Evolutionary conservation across 1,284 basidiomycete genomes (phyloP).

Genomic region (Trametes polyzona): DNA sequence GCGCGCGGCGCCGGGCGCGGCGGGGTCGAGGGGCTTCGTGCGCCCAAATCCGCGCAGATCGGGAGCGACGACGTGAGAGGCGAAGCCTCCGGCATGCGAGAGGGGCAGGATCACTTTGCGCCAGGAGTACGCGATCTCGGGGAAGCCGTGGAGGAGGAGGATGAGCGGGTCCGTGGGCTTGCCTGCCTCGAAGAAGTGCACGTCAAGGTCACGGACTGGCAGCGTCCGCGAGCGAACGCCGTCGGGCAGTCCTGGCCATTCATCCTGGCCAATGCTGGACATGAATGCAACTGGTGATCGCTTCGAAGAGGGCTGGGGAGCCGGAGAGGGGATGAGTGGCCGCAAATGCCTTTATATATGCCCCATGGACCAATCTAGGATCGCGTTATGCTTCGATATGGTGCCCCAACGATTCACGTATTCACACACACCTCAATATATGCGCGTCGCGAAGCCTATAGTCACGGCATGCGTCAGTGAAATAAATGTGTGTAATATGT

Average conservation of each 20-base stretch:
- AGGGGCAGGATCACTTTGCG: constrained; percentile 58
- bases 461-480: too few species aligned
- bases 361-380: too few species aligned
- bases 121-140: constrained; percentile 69
- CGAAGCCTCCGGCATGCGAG: constrained; percentile 38
- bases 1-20: constrained; percentile 5
- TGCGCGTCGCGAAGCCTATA: too few species aligned
- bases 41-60: constrained; percentile 40
- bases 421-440: too few species aligned
- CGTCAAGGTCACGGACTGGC: constrained; percentile 45
- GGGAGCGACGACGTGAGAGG: constrained; percentile 41
- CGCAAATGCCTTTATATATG: too few species aligned
- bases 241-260: constrained; percentile 14
- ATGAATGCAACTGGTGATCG: neutral
- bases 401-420: too few species aligned
- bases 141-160: constrained; percentile 68
- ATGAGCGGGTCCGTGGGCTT: constrained; percentile 47
- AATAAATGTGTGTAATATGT: too few species aligned
- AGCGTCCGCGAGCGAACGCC: constrained; percentile 26
- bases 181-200: constrained; percentile 56
- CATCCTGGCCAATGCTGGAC: neutral
- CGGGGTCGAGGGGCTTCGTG: constrained; percentile 29
- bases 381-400: too few species aligned
- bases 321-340: too few species aligned
- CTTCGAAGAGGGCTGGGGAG: neutral